Percentiles rank a stretch among this genome's conserved stretches.
phyloP scores from a whole-genome alignment of 2,329 filamentous ascomycete species.

The Dactylellina sp. region DNA sequence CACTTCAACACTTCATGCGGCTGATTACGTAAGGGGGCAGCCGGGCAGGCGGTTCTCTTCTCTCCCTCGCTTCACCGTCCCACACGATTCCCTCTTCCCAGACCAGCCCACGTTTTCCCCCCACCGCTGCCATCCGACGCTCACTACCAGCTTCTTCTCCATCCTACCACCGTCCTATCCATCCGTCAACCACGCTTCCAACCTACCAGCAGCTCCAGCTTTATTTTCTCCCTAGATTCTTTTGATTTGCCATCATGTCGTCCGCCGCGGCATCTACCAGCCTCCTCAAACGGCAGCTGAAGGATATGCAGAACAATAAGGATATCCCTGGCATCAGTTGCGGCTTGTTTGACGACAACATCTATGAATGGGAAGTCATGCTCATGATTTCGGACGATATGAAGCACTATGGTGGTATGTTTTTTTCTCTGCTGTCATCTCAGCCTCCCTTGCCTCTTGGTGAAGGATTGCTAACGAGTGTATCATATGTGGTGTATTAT shows the following conservation, averaged over 20 bases:
- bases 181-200: neutral
- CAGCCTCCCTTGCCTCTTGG: neutral
- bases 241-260: conserved; percentile 31
- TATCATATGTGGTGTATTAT: conserved; percentile 20
- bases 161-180: neutral
- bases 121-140: neutral
- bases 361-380: conserved; percentile 99
- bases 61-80: conserved; percentile 2
- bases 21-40: neutral
- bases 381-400: conserved; percentile 97
- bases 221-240: neutral
- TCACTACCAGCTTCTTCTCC: neutral
- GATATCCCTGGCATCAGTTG: conserved; percentile 95
- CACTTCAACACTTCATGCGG: neutral
- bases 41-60: conserved; percentile 5
- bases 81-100: neutral
- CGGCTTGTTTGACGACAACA: conserved; percentile 84
- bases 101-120: neutral
- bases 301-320: conserved; percentile 91
- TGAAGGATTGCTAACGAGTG: conserved; percentile 10
- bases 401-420: conserved; percentile 88
- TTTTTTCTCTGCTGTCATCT: conserved; percentile 1
- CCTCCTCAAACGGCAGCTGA: conserved; percentile 85
- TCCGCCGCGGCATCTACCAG: conserved; percentile 70
- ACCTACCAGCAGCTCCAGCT: neutral